These are phyloP conservation scores for Mycosphaerelloides madeirae DNA, from an alignment of 2,329 filamentous ascomycete genomes.

Conservation along the genomic window DNA sequence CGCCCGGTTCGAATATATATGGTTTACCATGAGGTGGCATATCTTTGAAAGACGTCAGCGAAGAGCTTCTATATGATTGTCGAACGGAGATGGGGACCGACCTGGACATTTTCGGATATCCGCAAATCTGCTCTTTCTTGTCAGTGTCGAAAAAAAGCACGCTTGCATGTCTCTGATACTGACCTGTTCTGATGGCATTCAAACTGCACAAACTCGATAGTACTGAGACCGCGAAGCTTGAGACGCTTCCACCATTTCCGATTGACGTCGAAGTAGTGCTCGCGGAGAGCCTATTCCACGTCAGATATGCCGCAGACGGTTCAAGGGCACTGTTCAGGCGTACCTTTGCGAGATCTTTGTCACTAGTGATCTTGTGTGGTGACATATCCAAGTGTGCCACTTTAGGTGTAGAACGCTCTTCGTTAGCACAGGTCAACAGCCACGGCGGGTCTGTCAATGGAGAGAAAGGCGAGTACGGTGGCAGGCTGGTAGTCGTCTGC, in stretches of 20 bases:
- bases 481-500: constrained; percentile 7
- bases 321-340: no score
- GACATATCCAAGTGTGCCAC: constrained; percentile 37
- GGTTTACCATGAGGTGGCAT: constrained; percentile 29
- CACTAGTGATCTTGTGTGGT: constrained; percentile 28
- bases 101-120: constrained; percentile 35
- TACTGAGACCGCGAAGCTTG: constrained; percentile 33
- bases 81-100: no score
- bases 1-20: constrained; percentile 36
- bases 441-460: constrained; percentile 28
- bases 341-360: constrained; percentile 33
- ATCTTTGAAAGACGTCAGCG: constrained; percentile 10
- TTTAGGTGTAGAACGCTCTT: constrained; percentile 35
- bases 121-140: constrained; percentile 34
- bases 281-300: constrained; percentile 20
- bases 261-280: constrained; percentile 34
- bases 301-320: no score
- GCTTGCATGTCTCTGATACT: not conserved
- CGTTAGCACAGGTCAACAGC: constrained; percentile 37
- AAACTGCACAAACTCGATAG: constrained; percentile 38
- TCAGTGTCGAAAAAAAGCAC: not conserved
- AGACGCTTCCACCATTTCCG: constrained; percentile 31
- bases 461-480: constrained; percentile 3
- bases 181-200: constrained; percentile 32
- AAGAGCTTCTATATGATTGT: no score